A percentile compares a stretch with the other conserved stretches of the same genome.
Conservation (phyloP, 768 basidiomycete species). For the Termitomyces sp. region DNA sequence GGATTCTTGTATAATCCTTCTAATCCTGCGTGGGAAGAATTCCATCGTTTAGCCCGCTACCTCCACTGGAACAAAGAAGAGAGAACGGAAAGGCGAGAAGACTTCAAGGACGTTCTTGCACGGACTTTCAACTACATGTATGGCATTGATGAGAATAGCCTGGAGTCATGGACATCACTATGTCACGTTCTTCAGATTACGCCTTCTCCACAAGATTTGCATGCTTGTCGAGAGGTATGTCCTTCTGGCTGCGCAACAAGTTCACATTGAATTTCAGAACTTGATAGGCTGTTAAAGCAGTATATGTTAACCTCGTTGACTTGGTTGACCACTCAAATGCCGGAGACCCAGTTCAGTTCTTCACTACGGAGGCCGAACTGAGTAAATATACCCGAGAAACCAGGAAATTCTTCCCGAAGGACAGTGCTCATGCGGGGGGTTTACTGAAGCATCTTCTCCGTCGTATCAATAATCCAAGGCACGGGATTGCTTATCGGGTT, state of each 20-base stretch:
- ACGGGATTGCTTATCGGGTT: not conserved
- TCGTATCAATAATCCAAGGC: conserved; percentile 16
- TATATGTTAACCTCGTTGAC: conserved; percentile 35
- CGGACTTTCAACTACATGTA: conserved; percentile 25
- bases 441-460: conserved; percentile 25
- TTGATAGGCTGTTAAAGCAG: conserved; percentile 20
- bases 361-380: conserved; percentile 20
- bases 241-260: too few species aligned
- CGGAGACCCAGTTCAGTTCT: conserved; percentile 10
- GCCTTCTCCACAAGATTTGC: conserved; percentile 20
- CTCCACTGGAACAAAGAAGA: not conserved
- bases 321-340: conserved; percentile 20
- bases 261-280: not conserved
- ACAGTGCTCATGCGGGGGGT: conserved; percentile 23
- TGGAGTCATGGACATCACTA: conserved; percentile 23
- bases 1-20: conserved; percentile 17
- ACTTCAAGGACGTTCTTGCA: conserved; percentile 24
- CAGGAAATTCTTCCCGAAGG: conserved; percentile 26
- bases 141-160: conserved; percentile 24
- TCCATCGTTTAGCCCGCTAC: conserved; percentile 17
- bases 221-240: conserved; percentile 21
- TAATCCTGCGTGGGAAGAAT: conserved; percentile 18
- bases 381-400: conserved; percentile 22
- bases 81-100: conserved; percentile 10
- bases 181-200: conserved; percentile 20